Conservation (phyloP, 2,329 filamentous ascomycete species). For the Cercospora sojina region DNA sequence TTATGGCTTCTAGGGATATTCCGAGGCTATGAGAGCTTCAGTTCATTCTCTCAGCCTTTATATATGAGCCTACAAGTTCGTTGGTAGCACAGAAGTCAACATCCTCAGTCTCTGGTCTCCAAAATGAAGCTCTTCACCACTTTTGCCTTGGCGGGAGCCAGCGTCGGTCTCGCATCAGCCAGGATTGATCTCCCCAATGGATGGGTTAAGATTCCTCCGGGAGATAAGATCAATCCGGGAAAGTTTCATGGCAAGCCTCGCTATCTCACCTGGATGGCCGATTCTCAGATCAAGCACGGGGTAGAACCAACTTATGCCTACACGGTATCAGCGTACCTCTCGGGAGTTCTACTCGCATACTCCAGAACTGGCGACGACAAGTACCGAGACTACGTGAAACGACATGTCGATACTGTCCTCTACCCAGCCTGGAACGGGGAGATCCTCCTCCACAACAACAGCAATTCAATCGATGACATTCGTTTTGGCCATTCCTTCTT, state of each 20-base stretch:
- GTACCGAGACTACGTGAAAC: slow-evolving; percentile 44
- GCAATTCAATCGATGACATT: slow-evolving; percentile 21
- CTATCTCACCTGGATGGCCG: slow-evolving; percentile 31
- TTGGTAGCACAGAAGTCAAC: neutral
- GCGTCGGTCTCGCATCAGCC: neutral
- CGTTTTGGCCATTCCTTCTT: slow-evolving; percentile 32
- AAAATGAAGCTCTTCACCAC: neutral
- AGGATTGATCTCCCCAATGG: slow-evolving; percentile 13
- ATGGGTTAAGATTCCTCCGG: slow-evolving; percentile 15
- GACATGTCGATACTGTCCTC: slow-evolving; percentile 48
- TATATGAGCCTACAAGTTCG: neutral
- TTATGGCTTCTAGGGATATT: neutral
- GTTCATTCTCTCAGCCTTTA: neutral
- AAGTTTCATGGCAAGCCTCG: slow-evolving; percentile 11
- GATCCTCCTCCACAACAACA: slow-evolving; percentile 19
- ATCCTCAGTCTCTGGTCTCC: neutral
- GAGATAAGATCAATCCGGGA: neutral
- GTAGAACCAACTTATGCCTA: slow-evolving; percentile 28
- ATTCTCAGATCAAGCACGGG: slow-evolving; percentile 30
- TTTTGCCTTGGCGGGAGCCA: neutral
- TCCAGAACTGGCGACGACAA: slow-evolving; percentile 26
- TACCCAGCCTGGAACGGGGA: slow-evolving; percentile 37
- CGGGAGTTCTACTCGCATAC: slow-evolving; percentile 27
- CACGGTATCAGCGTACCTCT: slow-evolving; percentile 27
- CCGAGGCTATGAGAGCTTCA: neutral